These are phyloP conservation scores for Monosporascus cannonballus DNA, from an alignment of 2,329 filamentous ascomycete genomes.

Conservation along the genomic window DNA sequence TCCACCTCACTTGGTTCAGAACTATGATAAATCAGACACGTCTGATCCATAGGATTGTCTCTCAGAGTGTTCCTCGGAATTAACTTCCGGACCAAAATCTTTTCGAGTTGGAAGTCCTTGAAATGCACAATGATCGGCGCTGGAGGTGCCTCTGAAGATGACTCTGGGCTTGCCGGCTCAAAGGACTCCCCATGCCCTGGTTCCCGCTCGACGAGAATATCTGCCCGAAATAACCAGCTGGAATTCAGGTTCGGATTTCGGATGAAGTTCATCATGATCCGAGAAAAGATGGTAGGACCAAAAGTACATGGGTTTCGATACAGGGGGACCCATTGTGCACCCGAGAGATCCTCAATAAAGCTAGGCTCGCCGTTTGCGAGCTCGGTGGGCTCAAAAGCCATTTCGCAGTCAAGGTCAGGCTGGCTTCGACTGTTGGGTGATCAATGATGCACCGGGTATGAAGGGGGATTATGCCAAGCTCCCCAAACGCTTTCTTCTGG, in stretches of 20 bases:
- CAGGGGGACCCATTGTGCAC: slow-evolving; percentile 46
- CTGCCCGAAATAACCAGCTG: slow-evolving; percentile 70
- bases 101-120: slow-evolving; percentile 40
- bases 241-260: slow-evolving; percentile 77
- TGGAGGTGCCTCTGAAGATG: slow-evolving; percentile 18
- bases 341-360: slow-evolving; percentile 29
- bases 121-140: slow-evolving; percentile 38
- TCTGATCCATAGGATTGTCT: slow-evolving; percentile 73
- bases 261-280: slow-evolving; percentile 68
- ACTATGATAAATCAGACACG: slow-evolving; percentile 63
- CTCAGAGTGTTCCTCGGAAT: slow-evolving; percentile 76
- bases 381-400: slow-evolving; percentile 30
- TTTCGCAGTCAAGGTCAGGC: slow-evolving; percentile 10
- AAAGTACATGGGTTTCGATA: slow-evolving; percentile 56
- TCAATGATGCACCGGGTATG: background rate
- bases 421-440: slow-evolving; percentile 3
- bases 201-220: slow-evolving; percentile 57
- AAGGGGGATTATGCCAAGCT: background rate
- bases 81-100: slow-evolving; percentile 67
- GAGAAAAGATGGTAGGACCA: slow-evolving; percentile 53
- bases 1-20: slow-evolving; percentile 23
- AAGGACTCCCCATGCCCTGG: slow-evolving; percentile 23
- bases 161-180: slow-evolving; percentile 16
- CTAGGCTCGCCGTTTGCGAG: slow-evolving; percentile 26
- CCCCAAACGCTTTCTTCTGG: background rate